phyloP scores from a whole-genome alignment of 169 alveolate genomes.

The Perkinsus marinus region DNA sequence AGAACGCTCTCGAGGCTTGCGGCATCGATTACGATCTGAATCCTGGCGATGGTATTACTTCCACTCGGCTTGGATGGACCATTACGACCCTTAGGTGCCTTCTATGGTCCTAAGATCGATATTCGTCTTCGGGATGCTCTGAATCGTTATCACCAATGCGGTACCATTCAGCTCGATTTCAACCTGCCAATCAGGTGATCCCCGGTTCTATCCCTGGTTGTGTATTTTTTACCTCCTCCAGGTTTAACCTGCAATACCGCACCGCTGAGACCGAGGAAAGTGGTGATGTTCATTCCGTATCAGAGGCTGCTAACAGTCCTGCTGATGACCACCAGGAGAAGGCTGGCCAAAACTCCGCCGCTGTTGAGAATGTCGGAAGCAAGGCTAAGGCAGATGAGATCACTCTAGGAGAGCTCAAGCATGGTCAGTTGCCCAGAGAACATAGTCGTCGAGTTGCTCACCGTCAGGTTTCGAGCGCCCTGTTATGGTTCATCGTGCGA shows the following conservation, averaged over 20 bases:
- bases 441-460: conserved; percentile 3
- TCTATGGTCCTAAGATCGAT: conserved; percentile 99
- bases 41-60: conserved; percentile 80
- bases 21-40: conserved; percentile 63
- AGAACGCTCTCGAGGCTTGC: conserved; percentile 73
- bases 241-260: conserved; percentile 89
- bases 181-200: conserved; percentile 75
- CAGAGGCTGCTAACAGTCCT: neutral
- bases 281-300: neutral
- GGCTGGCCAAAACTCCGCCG: conserved; percentile 1
- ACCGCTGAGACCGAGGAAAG: conserved; percentile 57
- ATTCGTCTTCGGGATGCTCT: conserved; percentile 85
- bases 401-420: conserved; percentile 21
- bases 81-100: too few relatives aligned
- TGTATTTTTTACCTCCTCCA: neutral
- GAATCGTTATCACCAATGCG: conserved; percentile 95
- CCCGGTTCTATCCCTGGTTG: neutral
- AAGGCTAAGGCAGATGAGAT: conserved; percentile 13
- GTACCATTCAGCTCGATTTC: conserved; percentile 96
- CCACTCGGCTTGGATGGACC: too few relatives aligned
- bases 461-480: conserved; percentile 86
- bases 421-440: neutral
- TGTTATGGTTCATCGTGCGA: conserved; percentile 97
- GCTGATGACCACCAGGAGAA: neutral
- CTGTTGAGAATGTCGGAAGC: conserved; percentile 7